Base-by-base conservation (phyloP, 2,329 filamentous ascomycete genomes). In the Exophiala oligosperma region DNA sequence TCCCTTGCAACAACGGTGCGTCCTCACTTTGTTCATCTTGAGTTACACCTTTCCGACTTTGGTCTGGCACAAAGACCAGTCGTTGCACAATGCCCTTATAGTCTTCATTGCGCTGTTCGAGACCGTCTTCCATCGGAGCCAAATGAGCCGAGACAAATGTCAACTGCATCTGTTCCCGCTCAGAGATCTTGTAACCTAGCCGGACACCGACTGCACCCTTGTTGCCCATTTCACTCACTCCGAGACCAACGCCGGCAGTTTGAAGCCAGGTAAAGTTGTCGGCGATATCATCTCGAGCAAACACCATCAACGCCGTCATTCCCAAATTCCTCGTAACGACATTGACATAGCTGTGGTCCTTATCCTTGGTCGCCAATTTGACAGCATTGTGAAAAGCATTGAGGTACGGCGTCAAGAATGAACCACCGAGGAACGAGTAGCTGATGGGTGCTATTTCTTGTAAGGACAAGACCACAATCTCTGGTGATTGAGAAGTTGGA, bases 141-240 rank as follows among this genome's bases (percentile, higher is more conserved):
- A 97, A 78, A 73, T 99, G 94, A 11, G 92, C 90, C 40, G 90
- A 86, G 41, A 96, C 87, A 71, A 97, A 94, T 0, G 91, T 96
- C 55, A 97, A 73, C 3, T 77, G 49, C 63, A 69, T 21, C 66
- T 61, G 60, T 65, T 29, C 64, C 67, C 47, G 64, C 69, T 56
- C 71, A 63, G 4, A 68, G 69, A 23, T 71, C 71, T 3, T 76
- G 72, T 41, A 77, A 12, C 84, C 80, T 44, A 94, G 74, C 35
- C 92, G 82, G 60, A 93, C 80, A 0, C 89, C 94, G 0, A 96
- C 89, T 2, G 92, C 93, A 29, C 93, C 94, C 75, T 99, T 99
- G 74, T 97, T 97, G 14, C 92, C 94, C 88, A 96, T 94, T 50
- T 93, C 88, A 57, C 86, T 87, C 1, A 92, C 73, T 0, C 94